Base-by-base conservation (phyloP, 441 rosid species). In the Bruguiera hainesii region DNA sequence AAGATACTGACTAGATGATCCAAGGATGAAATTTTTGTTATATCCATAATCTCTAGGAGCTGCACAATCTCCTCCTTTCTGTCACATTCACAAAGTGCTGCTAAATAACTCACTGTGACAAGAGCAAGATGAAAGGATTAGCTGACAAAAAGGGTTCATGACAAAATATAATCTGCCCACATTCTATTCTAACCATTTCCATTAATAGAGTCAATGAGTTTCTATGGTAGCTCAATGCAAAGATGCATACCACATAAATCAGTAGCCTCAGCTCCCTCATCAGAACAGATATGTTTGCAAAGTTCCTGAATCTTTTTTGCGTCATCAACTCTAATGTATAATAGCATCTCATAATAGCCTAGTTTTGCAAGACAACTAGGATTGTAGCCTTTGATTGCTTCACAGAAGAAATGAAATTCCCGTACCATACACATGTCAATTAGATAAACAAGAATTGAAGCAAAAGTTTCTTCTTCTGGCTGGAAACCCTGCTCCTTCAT, bases 281-380 rank as follows among this genome's bases (percentile, higher is more conserved):
- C 73, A 53, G 53, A 13, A 60, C 67, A 74, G 68, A 81, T 72
- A 35, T 63, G 63, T 65, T 69, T 75, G 66, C 87, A 85, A 56
- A 94, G 79, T 66, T 85, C 80, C 53, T 50, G 76, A 72, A 91
- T 82, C 84, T 82, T 91, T 73, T 78, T 80, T 63, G 80, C 78
- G 56, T 88, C 72, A 30, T 75, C 31, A 19, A 75, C 77, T 79
- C 80, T 80, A 64, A 82, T 71, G 77, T 80, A 85, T 50, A 91
- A 79, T 73, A 85, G 82, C 92, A 91, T 88, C 83, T 94, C 98
- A 72, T 91, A 91, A 80, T 88, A 91, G 50, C 93, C 92, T 60
- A 91, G 67, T 77, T 75, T 82, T 72, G 83, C 78, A 74, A 10
- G 39, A n/a, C 83, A 74, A 63, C 72, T 67, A 33, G 79, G 75